Evolutionary conservation across 345 rosid species (phyloP).

Genomic region (Moricandia arvensis): DNA sequence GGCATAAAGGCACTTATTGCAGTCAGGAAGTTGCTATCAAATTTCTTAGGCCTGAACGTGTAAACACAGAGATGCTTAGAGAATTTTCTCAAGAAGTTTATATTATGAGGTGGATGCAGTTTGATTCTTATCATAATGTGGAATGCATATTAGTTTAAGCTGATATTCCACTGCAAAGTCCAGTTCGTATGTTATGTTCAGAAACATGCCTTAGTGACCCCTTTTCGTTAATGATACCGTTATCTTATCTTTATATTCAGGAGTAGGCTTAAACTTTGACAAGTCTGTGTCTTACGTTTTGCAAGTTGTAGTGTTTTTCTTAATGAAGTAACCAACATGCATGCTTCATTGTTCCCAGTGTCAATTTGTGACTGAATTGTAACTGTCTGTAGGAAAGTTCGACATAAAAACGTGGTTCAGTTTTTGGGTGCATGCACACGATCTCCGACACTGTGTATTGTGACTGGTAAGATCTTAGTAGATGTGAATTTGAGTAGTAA

Average conservation of each 20-base stretch:
- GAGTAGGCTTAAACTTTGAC: neutral
- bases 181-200: neutral
- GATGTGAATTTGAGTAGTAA: neutral
- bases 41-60: slow-evolving; percentile 79
- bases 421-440: slow-evolving; percentile 92
- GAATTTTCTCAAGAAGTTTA: slow-evolving; percentile 95
- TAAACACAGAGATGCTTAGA: slow-evolving; percentile 64
- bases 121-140: neutral
- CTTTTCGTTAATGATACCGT: neutral
- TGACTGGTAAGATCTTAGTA: slow-evolving; percentile 62
- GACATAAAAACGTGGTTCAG: slow-evolving; percentile 93
- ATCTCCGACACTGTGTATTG: slow-evolving; percentile 81
- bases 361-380: neutral
- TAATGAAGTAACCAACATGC: slow-evolving; percentile 6
- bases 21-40: slow-evolving; percentile 98
- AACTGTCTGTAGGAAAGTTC: slow-evolving; percentile 64
- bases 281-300: neutral
- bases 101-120: slow-evolving; percentile 74
- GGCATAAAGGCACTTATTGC: slow-evolving; percentile 82
- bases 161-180: neutral
- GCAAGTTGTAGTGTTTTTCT: neutral
- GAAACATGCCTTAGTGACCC: neutral
- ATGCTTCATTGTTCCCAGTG: slow-evolving; percentile 9
- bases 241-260: neutral
- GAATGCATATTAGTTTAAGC: neutral